phyloP scores from a whole-genome alignment of 495 filamentous ascomycete species.

The Penicillium steckii region DNA sequence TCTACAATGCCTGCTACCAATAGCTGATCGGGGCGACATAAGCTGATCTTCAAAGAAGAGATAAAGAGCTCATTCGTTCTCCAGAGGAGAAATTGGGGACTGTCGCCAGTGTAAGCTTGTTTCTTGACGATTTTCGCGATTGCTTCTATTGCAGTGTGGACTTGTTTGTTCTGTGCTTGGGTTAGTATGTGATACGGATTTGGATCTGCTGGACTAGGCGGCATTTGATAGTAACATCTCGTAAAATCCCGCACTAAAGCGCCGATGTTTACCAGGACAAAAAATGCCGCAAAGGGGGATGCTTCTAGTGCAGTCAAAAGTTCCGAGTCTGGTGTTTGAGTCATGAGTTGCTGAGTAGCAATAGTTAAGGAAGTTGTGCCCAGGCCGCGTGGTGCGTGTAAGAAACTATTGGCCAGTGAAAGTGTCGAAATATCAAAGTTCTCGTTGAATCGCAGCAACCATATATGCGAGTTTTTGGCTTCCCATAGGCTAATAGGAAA shows the following conservation, averaged over 20 bases:
- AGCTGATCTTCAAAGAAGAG: conserved; percentile 10
- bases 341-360: conserved; percentile 14
- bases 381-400: conserved; percentile 8
- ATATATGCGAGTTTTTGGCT: conserved; percentile 13
- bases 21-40: conserved; percentile 11
- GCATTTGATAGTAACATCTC: conserved; percentile 15
- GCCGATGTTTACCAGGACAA: conserved; percentile 6
- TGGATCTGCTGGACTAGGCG: conserved; percentile 10
- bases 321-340: conserved; percentile 8
- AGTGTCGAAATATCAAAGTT: conserved; percentile 6
- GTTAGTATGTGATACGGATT: conserved; percentile 12
- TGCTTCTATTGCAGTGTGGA: conserved; percentile 6
- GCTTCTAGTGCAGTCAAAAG: conserved; percentile 9
- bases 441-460: conserved; percentile 8
- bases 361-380: conserved; percentile 8
- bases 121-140: conserved; percentile 13
- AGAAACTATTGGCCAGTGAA: conserved; percentile 2
- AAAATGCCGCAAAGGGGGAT: conserved; percentile 9
- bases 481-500: conserved; percentile 13
- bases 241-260: conserved; percentile 11
- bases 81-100: conserved; percentile 10
- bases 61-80: conserved; percentile 11
- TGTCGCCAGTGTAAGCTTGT: conserved; percentile 10
- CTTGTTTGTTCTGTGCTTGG: conserved; percentile 11
- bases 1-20: conserved; percentile 16